Evolutionary conservation across 176 grass and related monocot genomes (phyloP), one percentile per base, ranked within the genome.

Genomic region (Panicum miliaceum): DNA sequence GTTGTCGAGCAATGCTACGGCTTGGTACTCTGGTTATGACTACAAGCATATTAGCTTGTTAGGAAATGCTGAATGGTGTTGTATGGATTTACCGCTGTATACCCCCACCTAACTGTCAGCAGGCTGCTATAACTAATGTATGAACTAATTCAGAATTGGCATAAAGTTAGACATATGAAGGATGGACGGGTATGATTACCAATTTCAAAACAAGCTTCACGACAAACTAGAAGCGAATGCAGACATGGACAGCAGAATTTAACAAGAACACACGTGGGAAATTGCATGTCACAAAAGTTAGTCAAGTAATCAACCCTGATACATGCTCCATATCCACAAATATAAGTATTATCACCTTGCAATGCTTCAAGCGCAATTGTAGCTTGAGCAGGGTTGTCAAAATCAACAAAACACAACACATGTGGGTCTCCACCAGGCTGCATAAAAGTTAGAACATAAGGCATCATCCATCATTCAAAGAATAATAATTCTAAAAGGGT

Each of bases 341-440:
- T 32, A 79, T 70, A 68, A 90, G 72, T 80, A 72, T 85, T 34
- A 81, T 90, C 92, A 98, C 96, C 96, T 98, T 98, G 96, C 83
- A 98, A 89, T 47, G 96, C 96, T 65, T 98, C 96, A 79, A 96
- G 84, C 34, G 93, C 89, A 78, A 98, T 38, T 62, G 91, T 85
- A 88, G 96, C 93, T 85, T 98, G 96, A 26, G 89, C 86, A 94
- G 96, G 89, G 77, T 84, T 91, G 45, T 89, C 78, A 15, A 98
- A 98, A 83, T 98, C 96, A 83, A 98, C 96, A n/a, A 98, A 98
- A 77, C 96, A 98, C 50, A 98, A 82, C 45, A 98, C 76, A 79
- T 94, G 96, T 32, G 96, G 87, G 32, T 92, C 90, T 60, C 89
- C 96, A 74, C 92, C 96, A 85, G 93, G 91, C 96, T 98, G 64